A percentile compares a stretch with the other conserved stretches of the same genome.
Evolutionary conservation across 495 filamentous ascomycete species (phyloP).

Genomic region (Extremus antarcticus): DNA sequence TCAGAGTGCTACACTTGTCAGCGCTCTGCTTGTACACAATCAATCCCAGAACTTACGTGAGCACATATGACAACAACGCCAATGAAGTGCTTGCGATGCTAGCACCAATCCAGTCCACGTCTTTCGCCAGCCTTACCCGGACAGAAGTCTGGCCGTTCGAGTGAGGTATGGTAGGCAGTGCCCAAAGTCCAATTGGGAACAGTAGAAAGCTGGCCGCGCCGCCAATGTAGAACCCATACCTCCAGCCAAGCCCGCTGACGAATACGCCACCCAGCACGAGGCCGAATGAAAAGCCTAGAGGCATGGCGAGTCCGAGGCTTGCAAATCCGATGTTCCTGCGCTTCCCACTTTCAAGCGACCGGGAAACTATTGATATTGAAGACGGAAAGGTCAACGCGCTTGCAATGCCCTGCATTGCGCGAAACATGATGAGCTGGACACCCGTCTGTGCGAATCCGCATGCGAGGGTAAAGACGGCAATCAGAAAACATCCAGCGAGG

Average conservation of each 20-base stretch:
- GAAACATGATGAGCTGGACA: slow-evolving; percentile 41
- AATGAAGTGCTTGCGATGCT: slow-evolving; percentile 34
- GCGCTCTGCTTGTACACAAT: too few species aligned
- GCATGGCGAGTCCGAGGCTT: slow-evolving; percentile 38
- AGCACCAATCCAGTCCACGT: slow-evolving; percentile 45
- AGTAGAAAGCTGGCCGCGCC: slow-evolving; percentile 28
- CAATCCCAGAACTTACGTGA: too few species aligned
- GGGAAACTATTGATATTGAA: slow-evolving; percentile 39
- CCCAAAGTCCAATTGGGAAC: slow-evolving; percentile 27
- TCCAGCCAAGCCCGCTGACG: slow-evolving; percentile 37
- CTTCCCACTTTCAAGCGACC: slow-evolving; percentile 34
- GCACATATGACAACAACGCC: slow-evolving; percentile 19
- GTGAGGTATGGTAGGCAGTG: slow-evolving; percentile 26
- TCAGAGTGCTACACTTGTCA: too few species aligned
- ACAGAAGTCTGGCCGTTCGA: slow-evolving; percentile 2
- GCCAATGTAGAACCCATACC: slow-evolving; percentile 39
- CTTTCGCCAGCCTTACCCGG: slow-evolving; percentile 15
- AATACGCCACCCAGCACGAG: slow-evolving; percentile 46
- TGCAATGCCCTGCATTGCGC: slow-evolving; percentile 40
- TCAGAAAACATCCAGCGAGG: slow-evolving; percentile 35
- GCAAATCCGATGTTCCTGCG: slow-evolving; percentile 44
- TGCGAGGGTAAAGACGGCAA: slow-evolving; percentile 35
- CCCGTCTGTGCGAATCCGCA: slow-evolving; percentile 37
- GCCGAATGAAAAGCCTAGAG: slow-evolving; percentile 44
- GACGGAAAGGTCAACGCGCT: slow-evolving; percentile 42